Evolutionary conservation across 2,329 filamentous ascomycete species (phyloP), one percentile per base, ranked within the genome.

Genomic region (Xylariales sp.): DNA sequence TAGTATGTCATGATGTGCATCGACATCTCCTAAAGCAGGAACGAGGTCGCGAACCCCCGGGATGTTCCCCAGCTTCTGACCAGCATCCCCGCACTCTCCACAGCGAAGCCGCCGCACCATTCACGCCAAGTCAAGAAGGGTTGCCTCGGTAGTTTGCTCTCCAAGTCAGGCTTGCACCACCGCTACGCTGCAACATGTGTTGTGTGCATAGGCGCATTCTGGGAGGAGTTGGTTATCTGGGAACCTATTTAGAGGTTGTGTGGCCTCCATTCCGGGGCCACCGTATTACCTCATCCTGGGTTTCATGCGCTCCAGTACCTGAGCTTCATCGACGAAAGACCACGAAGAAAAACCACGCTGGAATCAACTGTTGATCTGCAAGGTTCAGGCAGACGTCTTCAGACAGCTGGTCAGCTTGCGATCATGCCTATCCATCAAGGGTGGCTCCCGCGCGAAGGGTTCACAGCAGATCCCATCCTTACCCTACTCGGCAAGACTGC

Each of bases 381-480:
- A n/a, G n/a, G n/a, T n/a, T n/a, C n/a, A n/a, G n/a, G n/a, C n/a
- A n/a, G n/a, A n/a, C n/a, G n/a, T n/a, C n/a, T n/a, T n/a, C n/a
- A n/a, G n/a, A n/a, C n/a, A n/a, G n/a, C n/a, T n/a, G n/a, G n/a
- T n/a, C n/a, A n/a, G n/a, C n/a, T n/a, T n/a, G n/a, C n/a, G n/a
- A n/a, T n/a, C 4, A 71, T 69, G 68, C 69, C 65, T 29, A 60
- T 76, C 53, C 70, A 75, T 58, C 68, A 70, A 40, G 71, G 73
- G 46, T 61, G 73, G 49, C 58, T 78, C 22, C 74, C 74, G 14
- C 73, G 74, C 45, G 74, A 78, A 62, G 75, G 74, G 34, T 71
- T 85, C 54, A 78, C 72, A 25, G 68, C 69, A 45, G 83, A 86
- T 54, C 76, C 80, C 10, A 48, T 86, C 45, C 62, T 73, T 25